A percentile compares a stretch with the other conserved stretches of the same genome.
Conservation (phyloP, 164 flowering plant genomes). For the Pachysandra terminalis region DNA sequence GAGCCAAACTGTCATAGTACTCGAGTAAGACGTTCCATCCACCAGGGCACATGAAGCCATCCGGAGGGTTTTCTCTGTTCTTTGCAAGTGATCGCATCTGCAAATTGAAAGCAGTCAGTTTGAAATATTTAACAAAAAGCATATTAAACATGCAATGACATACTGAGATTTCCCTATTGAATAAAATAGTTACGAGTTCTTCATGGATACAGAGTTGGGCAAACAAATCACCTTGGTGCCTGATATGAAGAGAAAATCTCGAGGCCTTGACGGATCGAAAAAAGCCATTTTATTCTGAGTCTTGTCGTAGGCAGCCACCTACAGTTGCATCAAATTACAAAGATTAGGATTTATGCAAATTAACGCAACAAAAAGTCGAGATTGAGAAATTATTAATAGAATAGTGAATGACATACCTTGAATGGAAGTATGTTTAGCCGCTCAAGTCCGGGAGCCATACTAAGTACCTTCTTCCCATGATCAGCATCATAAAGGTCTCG, state of each 20-base stretch:
- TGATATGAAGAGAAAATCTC: constrained; percentile 91
- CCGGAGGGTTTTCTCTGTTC: constrained; percentile 83
- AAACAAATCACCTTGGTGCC: constrained; percentile 80
- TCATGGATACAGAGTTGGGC: neutral
- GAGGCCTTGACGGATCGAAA: constrained; percentile 89
- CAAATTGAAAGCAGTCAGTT: constrained; percentile 4
- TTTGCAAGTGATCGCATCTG: constrained; percentile 94
- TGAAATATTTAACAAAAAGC: neutral
- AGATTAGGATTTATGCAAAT: neutral
- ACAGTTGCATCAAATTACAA: constrained; percentile 16
- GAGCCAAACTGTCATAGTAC: constrained; percentile 69
- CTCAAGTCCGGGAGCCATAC: constrained; percentile 98
- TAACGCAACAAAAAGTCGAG: neutral
- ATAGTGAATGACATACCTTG: constrained; percentile 41
- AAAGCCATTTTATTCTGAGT: constrained; percentile 86
- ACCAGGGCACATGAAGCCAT: constrained; percentile 96
- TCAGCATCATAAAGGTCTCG: constrained; percentile 94
- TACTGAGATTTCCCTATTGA: too few relatives aligned
- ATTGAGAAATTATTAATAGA: neutral
- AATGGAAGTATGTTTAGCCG: constrained; percentile 91
- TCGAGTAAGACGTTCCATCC: constrained; percentile 93
- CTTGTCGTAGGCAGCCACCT: constrained; percentile 98
- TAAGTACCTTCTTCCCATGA: constrained; percentile 92
- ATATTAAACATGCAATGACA: neutral
- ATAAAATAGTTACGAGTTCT: neutral